Percentiles rank a stretch among this genome's conserved stretches.
These are phyloP conservation scores for Glycine tomentella DNA, from an alignment of 306 rosid species.

Conservation along the genomic window DNA sequence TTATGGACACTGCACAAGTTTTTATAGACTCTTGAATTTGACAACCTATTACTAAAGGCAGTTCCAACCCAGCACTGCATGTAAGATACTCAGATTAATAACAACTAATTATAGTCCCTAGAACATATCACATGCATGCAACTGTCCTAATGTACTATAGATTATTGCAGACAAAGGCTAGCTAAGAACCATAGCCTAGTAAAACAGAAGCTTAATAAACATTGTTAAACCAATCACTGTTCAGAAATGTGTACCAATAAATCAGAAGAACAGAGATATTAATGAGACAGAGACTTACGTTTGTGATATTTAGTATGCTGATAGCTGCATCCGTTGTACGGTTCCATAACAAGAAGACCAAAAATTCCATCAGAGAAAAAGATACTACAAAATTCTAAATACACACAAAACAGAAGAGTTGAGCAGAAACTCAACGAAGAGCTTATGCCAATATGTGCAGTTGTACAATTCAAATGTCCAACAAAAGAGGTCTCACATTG, in stretches of 20 bases:
- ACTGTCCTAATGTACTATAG: background rate
- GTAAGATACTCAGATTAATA: background rate
- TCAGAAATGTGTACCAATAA: conserved; percentile 8
- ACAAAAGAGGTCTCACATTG: conserved; percentile 7
- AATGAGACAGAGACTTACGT: conserved; percentile 73
- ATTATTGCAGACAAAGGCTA: conserved; percentile 6
- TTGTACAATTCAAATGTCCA: background rate
- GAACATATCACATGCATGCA: background rate
- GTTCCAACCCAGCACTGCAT: conserved; percentile 1
- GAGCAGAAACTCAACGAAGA: conserved; percentile 13
- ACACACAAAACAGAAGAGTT: conserved; percentile 7
- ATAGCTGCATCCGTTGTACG: conserved; percentile 74
- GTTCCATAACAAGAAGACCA: conserved; percentile 60
- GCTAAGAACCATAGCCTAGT: conserved; percentile 17
- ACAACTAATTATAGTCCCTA: conserved; percentile 10
- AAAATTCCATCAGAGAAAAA: conserved; percentile 45
- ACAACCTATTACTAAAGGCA: conserved; percentile 28
- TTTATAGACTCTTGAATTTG: background rate
- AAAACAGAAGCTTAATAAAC: conserved; percentile 42
- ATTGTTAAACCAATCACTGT: conserved; percentile 22
- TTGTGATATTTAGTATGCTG: conserved; percentile 99
- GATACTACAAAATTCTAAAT: conserved; percentile 26
- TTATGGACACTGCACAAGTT: background rate
- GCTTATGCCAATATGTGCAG: background rate
- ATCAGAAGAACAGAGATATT: conserved; percentile 39